phyloP scores from a whole-genome alignment of 768 basidiomycete species.

The Pleurotus sapidus region DNA sequence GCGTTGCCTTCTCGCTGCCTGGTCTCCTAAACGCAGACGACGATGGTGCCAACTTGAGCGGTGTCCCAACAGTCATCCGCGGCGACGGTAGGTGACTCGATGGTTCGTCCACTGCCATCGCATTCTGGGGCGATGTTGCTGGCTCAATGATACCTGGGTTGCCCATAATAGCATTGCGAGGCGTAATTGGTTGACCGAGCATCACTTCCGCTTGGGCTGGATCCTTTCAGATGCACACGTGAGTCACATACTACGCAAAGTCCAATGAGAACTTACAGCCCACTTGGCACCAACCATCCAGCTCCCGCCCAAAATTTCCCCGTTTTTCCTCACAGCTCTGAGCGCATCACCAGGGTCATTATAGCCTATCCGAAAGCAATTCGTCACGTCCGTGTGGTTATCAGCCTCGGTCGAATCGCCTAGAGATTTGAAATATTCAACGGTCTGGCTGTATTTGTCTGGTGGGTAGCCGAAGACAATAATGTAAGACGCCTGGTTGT shows the following conservation, averaged over 20 bases:
- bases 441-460: conserved; percentile 69
- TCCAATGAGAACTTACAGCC: conserved; percentile 54
- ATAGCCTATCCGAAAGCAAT: conserved; percentile 83
- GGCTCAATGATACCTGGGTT: conserved; percentile 12
- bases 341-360: conserved; percentile 68
- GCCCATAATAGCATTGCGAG: conserved; percentile 13
- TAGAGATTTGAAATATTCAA: conserved; percentile 73
- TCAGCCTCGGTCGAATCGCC: conserved; percentile 71
- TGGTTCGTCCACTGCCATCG: conserved; percentile 48
- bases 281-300: conserved; percentile 89
- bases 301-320: conserved; percentile 68
- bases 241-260: not conserved
- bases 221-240: conserved; percentile 40
- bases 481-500: conserved; percentile 53
- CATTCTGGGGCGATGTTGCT: conserved; percentile 23
- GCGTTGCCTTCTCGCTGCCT: conserved; percentile 17
- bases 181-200: conserved; percentile 37
- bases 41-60: conserved; percentile 70
- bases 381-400: conserved; percentile 62
- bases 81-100: conserved; percentile 13
- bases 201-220: conserved; percentile 53
- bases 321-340: conserved; percentile 79
- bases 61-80: conserved; percentile 59
- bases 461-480: conserved; percentile 89
- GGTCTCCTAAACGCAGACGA: conserved; percentile 67